A percentile compares a stretch with the other conserved stretches of the same genome.
Conservation (phyloP, 148 eudicot genomes). For the Rhododendron mucronatum region DNA sequence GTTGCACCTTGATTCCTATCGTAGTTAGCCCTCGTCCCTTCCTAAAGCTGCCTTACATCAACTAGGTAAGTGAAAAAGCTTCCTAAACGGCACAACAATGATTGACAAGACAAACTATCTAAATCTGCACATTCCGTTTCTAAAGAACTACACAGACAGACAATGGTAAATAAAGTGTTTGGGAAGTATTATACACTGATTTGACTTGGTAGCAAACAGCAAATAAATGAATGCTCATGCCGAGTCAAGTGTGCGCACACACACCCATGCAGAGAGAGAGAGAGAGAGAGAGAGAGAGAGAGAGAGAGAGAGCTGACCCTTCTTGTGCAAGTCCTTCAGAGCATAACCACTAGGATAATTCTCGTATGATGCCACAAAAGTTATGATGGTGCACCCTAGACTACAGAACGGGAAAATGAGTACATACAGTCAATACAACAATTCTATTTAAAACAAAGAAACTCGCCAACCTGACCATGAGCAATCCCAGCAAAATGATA, state of each 20-base stretch:
- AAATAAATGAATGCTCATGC: background rate
- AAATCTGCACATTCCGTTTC: background rate
- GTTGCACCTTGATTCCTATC: background rate
- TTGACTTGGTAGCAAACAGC: background rate
- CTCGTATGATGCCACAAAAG: constrained; percentile 82
- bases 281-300: constrained; percentile 19
- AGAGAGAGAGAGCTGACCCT: constrained; percentile 48
- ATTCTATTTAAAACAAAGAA: background rate
- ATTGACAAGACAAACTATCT: background rate
- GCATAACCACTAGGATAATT: constrained; percentile 95
- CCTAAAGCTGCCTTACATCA: background rate
- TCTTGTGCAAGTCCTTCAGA: constrained; percentile 57
- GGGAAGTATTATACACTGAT: background rate
- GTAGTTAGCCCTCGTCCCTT: background rate
- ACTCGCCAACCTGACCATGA: constrained; percentile 57
- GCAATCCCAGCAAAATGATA: constrained; percentile 52
- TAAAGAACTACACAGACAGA: background rate
- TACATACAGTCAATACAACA: constrained; percentile 3
- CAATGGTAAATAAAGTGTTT: background rate
- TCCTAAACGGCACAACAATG: background rate
- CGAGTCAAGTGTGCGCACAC: background rate
- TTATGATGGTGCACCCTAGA: constrained; percentile 66
- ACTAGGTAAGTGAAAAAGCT: background rate
- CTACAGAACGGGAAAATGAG: constrained; percentile 41
- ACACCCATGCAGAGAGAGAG: background rate